Evolutionary conservation across 1,284 basidiomycete genomes (phyloP).

Genomic region (Polyporus tsugae): DNA sequence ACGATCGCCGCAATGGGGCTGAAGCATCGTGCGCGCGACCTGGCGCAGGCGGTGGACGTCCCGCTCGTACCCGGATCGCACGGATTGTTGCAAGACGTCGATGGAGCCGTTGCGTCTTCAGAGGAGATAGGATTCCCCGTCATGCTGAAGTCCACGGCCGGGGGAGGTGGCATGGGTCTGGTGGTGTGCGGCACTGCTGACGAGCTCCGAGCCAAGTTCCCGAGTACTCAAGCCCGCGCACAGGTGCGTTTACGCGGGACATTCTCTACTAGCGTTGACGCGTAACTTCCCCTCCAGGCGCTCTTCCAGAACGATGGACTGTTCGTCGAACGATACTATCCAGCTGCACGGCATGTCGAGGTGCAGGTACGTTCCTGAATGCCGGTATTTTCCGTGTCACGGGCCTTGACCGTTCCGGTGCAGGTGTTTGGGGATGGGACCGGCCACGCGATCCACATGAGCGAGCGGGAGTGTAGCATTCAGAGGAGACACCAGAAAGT

Average conservation of each 20-base stretch:
- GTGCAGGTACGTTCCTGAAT: constrained; percentile 56
- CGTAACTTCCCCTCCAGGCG: constrained; percentile 39
- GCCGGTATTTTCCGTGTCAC: not conserved
- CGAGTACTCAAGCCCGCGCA: constrained; percentile 51
- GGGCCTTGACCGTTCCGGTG: not conserved
- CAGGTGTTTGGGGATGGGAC: constrained; percentile 72
- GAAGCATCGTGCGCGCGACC: constrained; percentile 66
- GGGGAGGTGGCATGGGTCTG: constrained; percentile 80
- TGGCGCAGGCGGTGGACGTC: constrained; percentile 58
- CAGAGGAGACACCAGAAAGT: constrained; percentile 81
- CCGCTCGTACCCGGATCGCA: constrained; percentile 68
- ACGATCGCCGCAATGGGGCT: constrained; percentile 66
- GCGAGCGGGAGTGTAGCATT: constrained; percentile 76
- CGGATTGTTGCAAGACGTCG: constrained; percentile 50
- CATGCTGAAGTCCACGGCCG: constrained; percentile 75
- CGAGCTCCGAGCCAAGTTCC: constrained; percentile 51
- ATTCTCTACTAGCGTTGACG: not conserved
- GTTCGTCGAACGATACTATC: constrained; percentile 71
- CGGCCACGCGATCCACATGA: constrained; percentile 68
- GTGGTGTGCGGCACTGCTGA: constrained; percentile 58
- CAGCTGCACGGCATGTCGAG: constrained; percentile 68
- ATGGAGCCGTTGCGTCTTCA: constrained; percentile 55
- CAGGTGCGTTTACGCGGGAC: constrained; percentile 47
- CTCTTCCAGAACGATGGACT: constrained; percentile 64
- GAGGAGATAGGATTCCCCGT: constrained; percentile 63